Conservation (phyloP, 345 rosid species). For the Corchorus olitorius region DNA sequence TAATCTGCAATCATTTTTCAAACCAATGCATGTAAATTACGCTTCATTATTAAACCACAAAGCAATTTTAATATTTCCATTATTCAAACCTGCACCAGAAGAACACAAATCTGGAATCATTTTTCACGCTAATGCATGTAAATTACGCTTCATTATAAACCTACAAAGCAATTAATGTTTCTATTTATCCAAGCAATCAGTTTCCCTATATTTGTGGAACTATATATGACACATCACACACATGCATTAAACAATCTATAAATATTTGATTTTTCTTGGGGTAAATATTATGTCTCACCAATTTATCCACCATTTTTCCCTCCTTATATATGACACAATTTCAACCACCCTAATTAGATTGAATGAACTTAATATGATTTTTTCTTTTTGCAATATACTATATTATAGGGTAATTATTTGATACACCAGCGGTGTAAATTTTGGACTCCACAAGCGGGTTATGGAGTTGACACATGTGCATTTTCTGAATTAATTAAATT, state of each 20-base stretch:
- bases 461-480: no score
- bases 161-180: background rate
- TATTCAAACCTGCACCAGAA: slow-evolving; percentile 26
- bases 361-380: no score
- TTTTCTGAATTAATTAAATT: no score
- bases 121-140: background rate
- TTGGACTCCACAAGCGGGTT: no score
- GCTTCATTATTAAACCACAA: background rate
- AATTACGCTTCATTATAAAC: slow-evolving; percentile 19
- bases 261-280: background rate
- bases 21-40: background rate
- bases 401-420: no score
- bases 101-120: no score
- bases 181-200: background rate
- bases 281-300: background rate
- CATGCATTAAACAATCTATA: background rate
- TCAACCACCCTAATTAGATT: no score
- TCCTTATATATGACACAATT: background rate
- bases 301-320: slow-evolving; percentile 9
- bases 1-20: background rate
- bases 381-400: no score
- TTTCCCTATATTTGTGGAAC: background rate
- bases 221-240: no score
- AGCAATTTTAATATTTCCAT: no score
- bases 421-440: no score